phyloP scores from a whole-genome alignment of 305 asterid species.

The Caryopteris hybrid region DNA sequence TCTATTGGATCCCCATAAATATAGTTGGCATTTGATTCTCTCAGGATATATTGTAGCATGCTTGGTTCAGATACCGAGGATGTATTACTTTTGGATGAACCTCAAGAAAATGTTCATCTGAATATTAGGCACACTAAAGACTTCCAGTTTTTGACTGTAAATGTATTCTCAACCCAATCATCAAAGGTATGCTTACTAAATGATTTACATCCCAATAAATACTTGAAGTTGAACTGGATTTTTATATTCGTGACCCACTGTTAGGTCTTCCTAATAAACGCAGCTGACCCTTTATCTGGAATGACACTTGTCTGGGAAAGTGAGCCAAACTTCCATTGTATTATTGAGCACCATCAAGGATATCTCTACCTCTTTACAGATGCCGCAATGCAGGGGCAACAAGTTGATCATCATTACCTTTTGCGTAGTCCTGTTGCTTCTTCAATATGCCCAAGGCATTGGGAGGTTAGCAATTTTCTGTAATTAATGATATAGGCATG shows the following conservation, averaged over 20 bases:
- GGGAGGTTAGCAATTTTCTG: conserved; percentile 69
- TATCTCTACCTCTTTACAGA: conserved; percentile 85
- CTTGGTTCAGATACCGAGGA: conserved; percentile 67
- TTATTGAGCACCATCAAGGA: conserved; percentile 93
- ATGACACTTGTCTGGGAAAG: conserved; percentile 84
- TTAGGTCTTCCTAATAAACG: conserved; percentile 88
- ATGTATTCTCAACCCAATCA: conserved; percentile 56
- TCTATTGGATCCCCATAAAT: conserved; percentile 6
- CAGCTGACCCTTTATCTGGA: conserved; percentile 88
- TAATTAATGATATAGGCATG: conserved; percentile 13
- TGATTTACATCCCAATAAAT: conserved; percentile 11
- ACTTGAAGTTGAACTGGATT: conserved; percentile 13
- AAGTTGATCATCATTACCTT: conserved; percentile 76
- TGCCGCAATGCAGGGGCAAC: conserved; percentile 55
- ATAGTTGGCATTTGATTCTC: conserved; percentile 22
- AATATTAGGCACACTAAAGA: conserved; percentile 79
- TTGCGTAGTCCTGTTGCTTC: conserved; percentile 52
- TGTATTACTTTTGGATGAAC: conserved; percentile 70
- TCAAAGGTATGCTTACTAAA: conserved; percentile 65
- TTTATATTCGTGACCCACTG: conserved; percentile 40
- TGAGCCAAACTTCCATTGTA: conserved; percentile 66
- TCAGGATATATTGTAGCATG: conserved; percentile 78
- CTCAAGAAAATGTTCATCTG: conserved; percentile 56
- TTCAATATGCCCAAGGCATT: conserved; percentile 41
- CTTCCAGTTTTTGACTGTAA: conserved; percentile 61